Conservation (phyloP, 192 early-diverging fungal species). For the Coemansia sp. region DNA sequence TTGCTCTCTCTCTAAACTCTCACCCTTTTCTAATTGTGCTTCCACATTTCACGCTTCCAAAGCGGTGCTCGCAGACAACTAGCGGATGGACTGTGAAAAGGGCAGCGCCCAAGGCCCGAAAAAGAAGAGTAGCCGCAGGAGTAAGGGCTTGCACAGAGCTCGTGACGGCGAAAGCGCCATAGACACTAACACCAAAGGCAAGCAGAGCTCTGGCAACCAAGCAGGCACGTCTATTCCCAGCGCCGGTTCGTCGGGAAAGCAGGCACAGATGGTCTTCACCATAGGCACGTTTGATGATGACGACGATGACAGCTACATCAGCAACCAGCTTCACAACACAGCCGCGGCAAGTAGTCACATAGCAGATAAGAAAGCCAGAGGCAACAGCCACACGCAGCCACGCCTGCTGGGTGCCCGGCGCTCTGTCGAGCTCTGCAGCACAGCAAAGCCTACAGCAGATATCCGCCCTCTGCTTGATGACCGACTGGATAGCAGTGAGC, state of each 20-base stretch:
- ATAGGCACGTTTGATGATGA: slow-evolving; percentile 52
- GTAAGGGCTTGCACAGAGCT: slow-evolving; percentile 3
- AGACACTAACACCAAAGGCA: not conserved
- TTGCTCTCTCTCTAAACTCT: too few relatives aligned
- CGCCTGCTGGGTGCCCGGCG: not conserved
- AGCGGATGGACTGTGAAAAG: slow-evolving; percentile 29
- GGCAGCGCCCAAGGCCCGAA: slow-evolving; percentile 13
- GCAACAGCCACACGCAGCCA: not conserved
- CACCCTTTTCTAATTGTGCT: too few relatives aligned
- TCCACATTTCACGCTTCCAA: too few relatives aligned
- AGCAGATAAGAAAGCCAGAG: not conserved
- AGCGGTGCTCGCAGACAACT: not conserved
- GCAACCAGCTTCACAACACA: not conserved
- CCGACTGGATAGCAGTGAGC: not conserved
- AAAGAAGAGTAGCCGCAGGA: slow-evolving; percentile 10
- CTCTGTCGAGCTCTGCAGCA: not conserved
- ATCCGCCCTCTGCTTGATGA: not conserved
- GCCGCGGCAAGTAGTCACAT: not conserved
- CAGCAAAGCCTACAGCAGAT: not conserved
- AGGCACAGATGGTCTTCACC: slow-evolving; percentile 45
- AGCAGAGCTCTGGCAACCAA: not conserved
- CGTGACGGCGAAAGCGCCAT: not conserved
- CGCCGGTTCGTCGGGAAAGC: slow-evolving; percentile 27
- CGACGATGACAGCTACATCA: slow-evolving; percentile 23
- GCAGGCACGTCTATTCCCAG: slow-evolving; percentile 10